These are phyloP conservation scores for Macroventuria anomochaeta DNA, from an alignment of 2,329 filamentous ascomycete genomes.

Conservation along the genomic window DNA sequence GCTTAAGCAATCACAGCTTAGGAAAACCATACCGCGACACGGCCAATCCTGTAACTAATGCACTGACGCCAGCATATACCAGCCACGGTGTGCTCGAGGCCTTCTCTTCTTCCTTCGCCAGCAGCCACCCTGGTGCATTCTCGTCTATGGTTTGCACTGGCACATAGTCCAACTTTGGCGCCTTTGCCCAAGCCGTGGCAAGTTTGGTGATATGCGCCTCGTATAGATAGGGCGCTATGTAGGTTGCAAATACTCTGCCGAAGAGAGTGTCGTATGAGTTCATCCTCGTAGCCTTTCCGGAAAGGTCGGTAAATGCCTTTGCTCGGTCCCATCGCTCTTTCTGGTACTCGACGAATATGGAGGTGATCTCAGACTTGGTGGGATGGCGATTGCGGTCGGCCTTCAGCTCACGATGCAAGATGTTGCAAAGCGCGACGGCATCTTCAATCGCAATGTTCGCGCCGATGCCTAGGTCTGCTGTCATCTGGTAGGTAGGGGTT, in stretches of 20 bases:
- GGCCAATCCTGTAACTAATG: not conserved
- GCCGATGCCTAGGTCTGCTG: constrained; percentile 26
- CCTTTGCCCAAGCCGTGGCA: constrained; percentile 5
- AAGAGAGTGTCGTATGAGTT: constrained; percentile 19
- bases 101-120: not conserved
- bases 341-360: constrained; percentile 23
- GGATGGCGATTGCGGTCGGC: constrained; percentile 13
- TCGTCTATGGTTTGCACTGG: constrained; percentile 24
- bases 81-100: not conserved
- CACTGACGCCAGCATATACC: constrained; percentile 3
- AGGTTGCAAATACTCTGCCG: constrained; percentile 11
- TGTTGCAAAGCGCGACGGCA: constrained; percentile 26
- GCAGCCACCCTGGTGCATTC: constrained; percentile 15
- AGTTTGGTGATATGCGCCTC: constrained; percentile 5
- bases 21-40: not conserved
- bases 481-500: constrained; percentile 18
- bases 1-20: not conserved
- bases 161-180: constrained; percentile 24
- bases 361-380: constrained; percentile 8
- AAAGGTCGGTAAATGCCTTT: constrained; percentile 14
- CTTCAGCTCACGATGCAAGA: constrained; percentile 21
- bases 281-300: constrained; percentile 19
- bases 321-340: constrained; percentile 15
- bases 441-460: constrained; percentile 31
- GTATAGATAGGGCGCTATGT: constrained; percentile 5